phyloP scores from a whole-genome alignment of 257 asterid species.

The Agastache rugosa region DNA sequence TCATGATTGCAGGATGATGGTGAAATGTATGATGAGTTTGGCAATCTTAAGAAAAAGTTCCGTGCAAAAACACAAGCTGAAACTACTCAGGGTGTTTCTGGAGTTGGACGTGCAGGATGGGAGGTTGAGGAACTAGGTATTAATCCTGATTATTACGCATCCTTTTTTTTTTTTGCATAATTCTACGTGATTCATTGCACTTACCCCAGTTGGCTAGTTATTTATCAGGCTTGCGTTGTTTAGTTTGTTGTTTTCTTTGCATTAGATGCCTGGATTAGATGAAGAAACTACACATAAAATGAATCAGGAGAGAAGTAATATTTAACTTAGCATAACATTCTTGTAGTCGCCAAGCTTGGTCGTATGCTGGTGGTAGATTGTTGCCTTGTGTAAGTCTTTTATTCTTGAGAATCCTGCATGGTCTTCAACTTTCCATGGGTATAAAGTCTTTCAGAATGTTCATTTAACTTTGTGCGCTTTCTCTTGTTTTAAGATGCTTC shows the following conservation, averaged over 20 bases:
- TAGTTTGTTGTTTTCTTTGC: not conserved
- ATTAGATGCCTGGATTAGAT: not conserved
- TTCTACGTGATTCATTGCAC: not conserved
- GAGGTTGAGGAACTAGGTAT: conserved; percentile 94
- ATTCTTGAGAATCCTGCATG: not conserved
- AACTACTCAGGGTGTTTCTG: conserved; percentile 65
- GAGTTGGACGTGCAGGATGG: conserved; percentile 99
- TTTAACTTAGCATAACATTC: not conserved
- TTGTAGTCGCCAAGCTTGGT: not conserved
- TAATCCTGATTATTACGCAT: not conserved
- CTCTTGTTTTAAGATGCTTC: too few species aligned
- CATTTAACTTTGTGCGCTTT: not conserved
- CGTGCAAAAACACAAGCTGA: conserved; percentile 87
- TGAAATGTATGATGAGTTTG: conserved; percentile 99
- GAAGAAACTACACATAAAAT: not conserved
- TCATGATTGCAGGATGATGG: conserved; percentile 85
- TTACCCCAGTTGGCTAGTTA: not conserved
- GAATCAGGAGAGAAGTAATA: not conserved
- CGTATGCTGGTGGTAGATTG: not conserved
- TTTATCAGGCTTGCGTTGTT: not conserved
- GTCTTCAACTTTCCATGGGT: not conserved
- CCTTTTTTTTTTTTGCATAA: not conserved
- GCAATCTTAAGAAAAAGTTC: conserved; percentile 95
- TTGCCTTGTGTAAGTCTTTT: not conserved
- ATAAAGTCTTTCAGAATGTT: not conserved